phyloP scores from a whole-genome alignment of 805 yeast species.

The Yarrowia sp. region DNA sequence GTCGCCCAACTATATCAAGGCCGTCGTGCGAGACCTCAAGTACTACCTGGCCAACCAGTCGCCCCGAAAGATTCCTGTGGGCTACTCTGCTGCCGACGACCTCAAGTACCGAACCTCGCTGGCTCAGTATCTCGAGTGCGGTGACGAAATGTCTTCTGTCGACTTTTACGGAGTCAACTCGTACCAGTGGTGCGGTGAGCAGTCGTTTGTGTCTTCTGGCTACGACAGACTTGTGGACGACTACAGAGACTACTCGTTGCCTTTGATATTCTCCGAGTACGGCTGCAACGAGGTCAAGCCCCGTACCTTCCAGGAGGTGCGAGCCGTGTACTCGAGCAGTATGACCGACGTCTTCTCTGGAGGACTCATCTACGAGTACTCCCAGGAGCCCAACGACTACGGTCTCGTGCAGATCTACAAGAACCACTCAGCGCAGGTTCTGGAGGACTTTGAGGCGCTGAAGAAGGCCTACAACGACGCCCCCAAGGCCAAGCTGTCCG shows the following conservation, averaged over 20 bases:
- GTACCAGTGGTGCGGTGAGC: slow-evolving; percentile 92
- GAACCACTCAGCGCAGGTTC: slow-evolving; percentile 48
- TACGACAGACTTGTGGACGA: slow-evolving; percentile 70
- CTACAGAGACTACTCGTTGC: slow-evolving; percentile 76
- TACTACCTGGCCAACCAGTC: slow-evolving; percentile 64
- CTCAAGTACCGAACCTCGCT: slow-evolving; percentile 71
- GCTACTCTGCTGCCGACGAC: slow-evolving; percentile 93
- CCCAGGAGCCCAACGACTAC: slow-evolving; percentile 76
- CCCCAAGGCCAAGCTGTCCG: slow-evolving; percentile 57
- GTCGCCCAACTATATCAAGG: slow-evolving; percentile 93
- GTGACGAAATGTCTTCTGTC: slow-evolving; percentile 70
- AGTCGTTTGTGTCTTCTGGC: slow-evolving; percentile 74
- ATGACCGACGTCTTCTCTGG: slow-evolving; percentile 93
- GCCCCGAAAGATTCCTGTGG: slow-evolving; percentile 83
- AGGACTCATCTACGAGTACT: slow-evolving; percentile 91
- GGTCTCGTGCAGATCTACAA: slow-evolving; percentile 76
- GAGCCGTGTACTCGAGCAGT: slow-evolving; percentile 70
- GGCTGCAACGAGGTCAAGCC: slow-evolving; percentile 81
- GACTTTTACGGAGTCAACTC: slow-evolving; percentile 95
- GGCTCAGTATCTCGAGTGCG: slow-evolving; percentile 88
- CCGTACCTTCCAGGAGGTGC: slow-evolving; percentile 84
- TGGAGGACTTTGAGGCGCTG: slow-evolving; percentile 66
- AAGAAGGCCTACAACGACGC: slow-evolving; percentile 61
- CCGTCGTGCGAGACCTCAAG: slow-evolving; percentile 91
- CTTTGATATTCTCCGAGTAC: slow-evolving; percentile 82